These are phyloP conservation scores for Angomonas deanei DNA, from an alignment of 208 protist genomes.

Conservation along the genomic window DNA sequence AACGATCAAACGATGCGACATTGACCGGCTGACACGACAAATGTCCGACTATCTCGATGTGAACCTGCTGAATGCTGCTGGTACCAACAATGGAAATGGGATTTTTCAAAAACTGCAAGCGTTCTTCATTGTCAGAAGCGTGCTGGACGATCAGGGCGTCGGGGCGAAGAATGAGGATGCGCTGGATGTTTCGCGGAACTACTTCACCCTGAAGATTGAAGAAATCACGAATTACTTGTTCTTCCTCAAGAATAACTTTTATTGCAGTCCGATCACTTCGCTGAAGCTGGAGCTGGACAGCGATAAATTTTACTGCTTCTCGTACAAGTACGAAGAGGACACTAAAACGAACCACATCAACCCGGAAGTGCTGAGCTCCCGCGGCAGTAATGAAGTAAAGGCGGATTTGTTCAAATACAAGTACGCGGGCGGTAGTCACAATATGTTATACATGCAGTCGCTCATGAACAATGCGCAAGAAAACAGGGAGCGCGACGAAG, in stretches of 20 bases:
- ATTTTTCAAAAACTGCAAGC: neutral
- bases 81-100: neutral
- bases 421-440: conserved; percentile 36
- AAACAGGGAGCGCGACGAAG: neutral
- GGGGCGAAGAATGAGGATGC: neutral
- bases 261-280: neutral
- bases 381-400: neutral
- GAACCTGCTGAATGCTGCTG: neutral
- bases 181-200: neutral
- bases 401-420: conserved; percentile 28
- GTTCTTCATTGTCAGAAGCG: neutral
- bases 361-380: neutral
- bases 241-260: neutral
- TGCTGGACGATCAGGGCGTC: neutral
- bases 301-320: conserved; percentile 26
- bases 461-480: neutral
- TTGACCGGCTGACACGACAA: neutral
- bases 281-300: conserved; percentile 25
- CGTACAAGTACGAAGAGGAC: conserved; percentile 26
- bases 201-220: neutral
- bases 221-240: neutral
- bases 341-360: conserved; percentile 11
- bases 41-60: neutral
- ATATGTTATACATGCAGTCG: conserved; percentile 14
- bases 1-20: neutral